Evolutionary conservation across 1,284 basidiomycete genomes (phyloP).

Genomic region (Ceratobasidium papillatum): DNA sequence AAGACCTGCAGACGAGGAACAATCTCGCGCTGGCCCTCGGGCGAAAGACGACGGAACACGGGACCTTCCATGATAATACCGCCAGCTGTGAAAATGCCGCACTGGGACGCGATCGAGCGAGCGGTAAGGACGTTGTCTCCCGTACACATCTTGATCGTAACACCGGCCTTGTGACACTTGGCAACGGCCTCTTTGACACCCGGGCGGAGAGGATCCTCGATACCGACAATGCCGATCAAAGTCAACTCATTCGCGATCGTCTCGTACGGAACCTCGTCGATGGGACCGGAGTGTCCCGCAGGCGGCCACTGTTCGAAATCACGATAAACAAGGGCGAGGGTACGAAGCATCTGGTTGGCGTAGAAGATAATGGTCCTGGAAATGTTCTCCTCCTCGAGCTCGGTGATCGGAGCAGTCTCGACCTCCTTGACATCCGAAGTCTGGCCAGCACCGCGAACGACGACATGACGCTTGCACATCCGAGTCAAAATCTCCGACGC

Average conservation of each 20-base stretch:
- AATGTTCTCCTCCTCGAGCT: conserved; percentile 78
- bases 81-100: conserved; percentile 91
- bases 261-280: conserved; percentile 74
- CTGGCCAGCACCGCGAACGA: conserved; percentile 58
- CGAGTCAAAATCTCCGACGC: conserved; percentile 92
- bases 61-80: conserved; percentile 98
- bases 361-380: conserved; percentile 94
- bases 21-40: conserved; percentile 58
- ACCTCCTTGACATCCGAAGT: conserved; percentile 54
- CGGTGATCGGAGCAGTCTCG: conserved; percentile 68
- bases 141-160: conserved; percentile 98
- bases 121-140: conserved; percentile 97
- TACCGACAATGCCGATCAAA: conserved; percentile 88
- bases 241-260: conserved; percentile 78
- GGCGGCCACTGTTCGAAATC: conserved; percentile 93
- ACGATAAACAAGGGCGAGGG: conserved; percentile 91
- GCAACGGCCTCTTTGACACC: conserved; percentile 90
- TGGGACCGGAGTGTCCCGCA: conserved; percentile 54
- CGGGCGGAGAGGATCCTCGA: conserved; percentile 93
- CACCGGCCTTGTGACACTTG: conserved; percentile 87
- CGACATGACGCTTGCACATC: conserved; percentile 75
- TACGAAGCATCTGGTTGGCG: conserved; percentile 93
- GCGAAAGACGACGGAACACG: conserved; percentile 61
- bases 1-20: conserved; percentile 65
- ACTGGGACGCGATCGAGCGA: conserved; percentile 92